Base-by-base conservation (phyloP, 1,284 basidiomycete genomes). In the Ustilago trichophora region DNA sequence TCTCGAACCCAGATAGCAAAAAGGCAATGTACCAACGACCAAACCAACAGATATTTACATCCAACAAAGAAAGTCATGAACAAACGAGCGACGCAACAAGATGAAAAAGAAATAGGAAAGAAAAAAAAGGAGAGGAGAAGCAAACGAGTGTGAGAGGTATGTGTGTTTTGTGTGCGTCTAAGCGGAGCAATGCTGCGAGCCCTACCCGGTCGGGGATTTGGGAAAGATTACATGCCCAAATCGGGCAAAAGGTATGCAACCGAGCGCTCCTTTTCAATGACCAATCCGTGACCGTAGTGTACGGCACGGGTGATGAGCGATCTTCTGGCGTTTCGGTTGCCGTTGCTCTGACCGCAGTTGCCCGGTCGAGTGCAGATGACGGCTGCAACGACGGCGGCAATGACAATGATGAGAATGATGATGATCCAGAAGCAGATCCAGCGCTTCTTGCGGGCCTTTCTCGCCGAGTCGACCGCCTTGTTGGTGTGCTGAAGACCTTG, bases 391-490 rank as follows among this genome's bases (percentile, higher is more conserved):
- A 71, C 57, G 1, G 63, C 78, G 15, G 74, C 75, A 32, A 70
- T 57, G 35, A 76, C 68, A 22, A 77, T 42, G 41, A 80, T 55
- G 13, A 78, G 27, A 41, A 78, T 62, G 47, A 79, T 38, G 22
- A 69, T 31, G 54, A 74, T 58, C 73, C 72, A 76, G 73, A 77
- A 77, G 67, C 78, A 78, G 45, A 76, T 74, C 71, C 69, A 80
- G 19, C 83, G 58, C 84, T 89, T 91, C 80, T 87, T 88, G 44
- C 93, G 87, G 11, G 93, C 93, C 36, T 89, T 85, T 54, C 85
- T 84, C 18, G 88, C 91, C 40, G 90, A 92, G 26, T 84, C 84
- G 35, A 91, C 88, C 0, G 92, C 93, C 51, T 86, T 85, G 51
- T 75, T 72, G n/a, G 79, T 81, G 42, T 74, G 59, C 87, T 87